These are phyloP conservation scores for Pseudozyma thailandica DNA, from an alignment of 1,284 basidiomycete species.

Conservation along the genomic window DNA sequence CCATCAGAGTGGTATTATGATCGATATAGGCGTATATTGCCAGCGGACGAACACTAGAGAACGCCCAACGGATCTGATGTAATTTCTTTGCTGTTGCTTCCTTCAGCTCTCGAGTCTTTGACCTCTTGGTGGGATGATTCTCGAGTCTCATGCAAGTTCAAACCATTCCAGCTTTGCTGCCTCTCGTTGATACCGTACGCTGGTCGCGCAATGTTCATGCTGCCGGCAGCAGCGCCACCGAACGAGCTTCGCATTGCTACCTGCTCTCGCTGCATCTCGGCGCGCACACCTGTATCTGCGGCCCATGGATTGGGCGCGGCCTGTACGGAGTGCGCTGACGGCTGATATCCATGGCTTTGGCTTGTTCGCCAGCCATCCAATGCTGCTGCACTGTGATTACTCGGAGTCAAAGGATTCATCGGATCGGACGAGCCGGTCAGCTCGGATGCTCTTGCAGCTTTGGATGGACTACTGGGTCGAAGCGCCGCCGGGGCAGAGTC, in stretches of 20 bases:
- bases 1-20: too few relatives aligned
- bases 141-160: neutral
- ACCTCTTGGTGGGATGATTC: neutral
- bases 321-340: neutral
- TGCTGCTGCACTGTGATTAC: neutral
- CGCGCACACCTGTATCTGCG: constrained; percentile 16
- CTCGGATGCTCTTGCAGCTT: neutral
- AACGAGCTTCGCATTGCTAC: constrained; percentile 26
- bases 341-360: neutral
- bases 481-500: neutral
- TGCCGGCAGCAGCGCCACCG: neutral
- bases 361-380: neutral
- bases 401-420: neutral
- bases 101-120: constrained; percentile 7
- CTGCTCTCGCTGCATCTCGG: constrained; percentile 46
- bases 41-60: constrained; percentile 6
- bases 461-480: constrained; percentile 17
- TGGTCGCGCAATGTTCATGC: neutral
- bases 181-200: neutral
- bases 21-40: too few relatives aligned
- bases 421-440: constrained; percentile 4
- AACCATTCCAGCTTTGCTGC: constrained; percentile 20
- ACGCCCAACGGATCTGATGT: constrained; percentile 39
- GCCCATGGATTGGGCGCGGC: constrained; percentile 42
- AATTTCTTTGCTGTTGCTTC: constrained; percentile 2